A percentile compares a stretch with the other conserved stretches of the same genome.
These are phyloP conservation scores for Ramaria sp. DNA, from an alignment of 768 basidiomycete genomes.

Conservation along the genomic window DNA sequence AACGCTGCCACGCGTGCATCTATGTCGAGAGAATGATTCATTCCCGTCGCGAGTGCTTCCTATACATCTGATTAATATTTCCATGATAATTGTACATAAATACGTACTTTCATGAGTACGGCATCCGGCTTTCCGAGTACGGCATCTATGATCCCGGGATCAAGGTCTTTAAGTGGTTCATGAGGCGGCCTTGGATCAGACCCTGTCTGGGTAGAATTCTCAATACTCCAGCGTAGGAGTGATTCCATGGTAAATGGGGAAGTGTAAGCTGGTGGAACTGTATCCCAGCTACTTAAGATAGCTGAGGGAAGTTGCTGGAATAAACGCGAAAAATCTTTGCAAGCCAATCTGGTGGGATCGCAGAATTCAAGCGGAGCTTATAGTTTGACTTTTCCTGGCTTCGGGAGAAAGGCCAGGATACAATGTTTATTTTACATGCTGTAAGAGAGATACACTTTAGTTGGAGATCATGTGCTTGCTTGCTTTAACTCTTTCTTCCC, in stretches of 20 bases:
- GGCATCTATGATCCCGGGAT: conserved; percentile 75
- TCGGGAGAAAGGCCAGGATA: neutral
- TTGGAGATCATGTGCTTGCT: too few relatives aligned
- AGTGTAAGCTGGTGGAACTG: neutral
- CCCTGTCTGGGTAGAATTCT: conserved; percentile 37
- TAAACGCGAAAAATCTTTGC: neutral
- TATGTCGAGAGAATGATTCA: conserved; percentile 42
- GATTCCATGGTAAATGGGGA: conserved; percentile 42
- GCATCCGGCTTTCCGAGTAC: conserved; percentile 82
- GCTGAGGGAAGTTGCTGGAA: neutral
- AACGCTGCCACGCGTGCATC: conserved; percentile 55
- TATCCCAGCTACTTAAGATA: neutral
- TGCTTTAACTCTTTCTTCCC: too few relatives aligned
- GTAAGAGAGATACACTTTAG: neutral
- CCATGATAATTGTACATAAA: neutral
- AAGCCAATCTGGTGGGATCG: neutral
- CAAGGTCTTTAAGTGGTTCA: conserved; percentile 36
- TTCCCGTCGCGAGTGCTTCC: conserved; percentile 56
- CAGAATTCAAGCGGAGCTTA: neutral
- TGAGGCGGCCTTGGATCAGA: conserved; percentile 21
- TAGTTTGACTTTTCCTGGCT: conserved; percentile 4
- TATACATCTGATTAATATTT: neutral
- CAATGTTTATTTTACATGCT: neutral
- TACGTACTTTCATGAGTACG: conserved; percentile 54
- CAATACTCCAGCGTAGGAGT: conserved; percentile 73